Conservation (phyloP, 257 asterid genomes). For the Solanum ahanhuiri region DNA sequence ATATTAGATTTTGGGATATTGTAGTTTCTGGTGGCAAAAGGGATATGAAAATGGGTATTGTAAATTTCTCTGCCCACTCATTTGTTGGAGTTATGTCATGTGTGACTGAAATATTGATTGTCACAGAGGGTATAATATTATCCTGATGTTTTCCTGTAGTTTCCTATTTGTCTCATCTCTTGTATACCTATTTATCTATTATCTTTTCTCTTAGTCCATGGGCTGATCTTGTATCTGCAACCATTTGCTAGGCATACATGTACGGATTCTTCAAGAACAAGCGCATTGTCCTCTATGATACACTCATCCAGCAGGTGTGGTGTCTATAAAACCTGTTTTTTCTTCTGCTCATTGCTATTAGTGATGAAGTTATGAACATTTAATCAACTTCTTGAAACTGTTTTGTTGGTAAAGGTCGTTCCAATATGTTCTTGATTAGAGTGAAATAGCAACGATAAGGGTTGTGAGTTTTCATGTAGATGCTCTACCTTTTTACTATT, state of each 20-base stretch:
- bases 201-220: not conserved
- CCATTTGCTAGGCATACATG: constrained; percentile 83
- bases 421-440: not conserved
- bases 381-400: not conserved
- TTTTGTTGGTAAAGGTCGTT: not conserved
- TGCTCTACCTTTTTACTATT: not conserved
- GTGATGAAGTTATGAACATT: not conserved
- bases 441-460: not conserved
- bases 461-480: not conserved
- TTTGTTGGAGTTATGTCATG: not conserved
- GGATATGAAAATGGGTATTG: not conserved
- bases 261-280: constrained; percentile 94
- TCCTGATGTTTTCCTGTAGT: not conserved
- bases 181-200: not conserved
- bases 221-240: not conserved
- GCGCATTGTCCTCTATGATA: constrained; percentile 92
- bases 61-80: not conserved
- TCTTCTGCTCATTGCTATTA: not conserved
- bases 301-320: constrained; percentile 91
- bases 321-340: not conserved
- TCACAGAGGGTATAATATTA: not conserved
- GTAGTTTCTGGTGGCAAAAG: not conserved
- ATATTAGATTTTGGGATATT: not conserved
- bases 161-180: not conserved
- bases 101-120: not conserved